Evolutionary conservation across 495 filamentous ascomycete species (phyloP), one percentile per base, ranked within the genome.

Genomic region (Annulohypoxylon maeteangense): DNA sequence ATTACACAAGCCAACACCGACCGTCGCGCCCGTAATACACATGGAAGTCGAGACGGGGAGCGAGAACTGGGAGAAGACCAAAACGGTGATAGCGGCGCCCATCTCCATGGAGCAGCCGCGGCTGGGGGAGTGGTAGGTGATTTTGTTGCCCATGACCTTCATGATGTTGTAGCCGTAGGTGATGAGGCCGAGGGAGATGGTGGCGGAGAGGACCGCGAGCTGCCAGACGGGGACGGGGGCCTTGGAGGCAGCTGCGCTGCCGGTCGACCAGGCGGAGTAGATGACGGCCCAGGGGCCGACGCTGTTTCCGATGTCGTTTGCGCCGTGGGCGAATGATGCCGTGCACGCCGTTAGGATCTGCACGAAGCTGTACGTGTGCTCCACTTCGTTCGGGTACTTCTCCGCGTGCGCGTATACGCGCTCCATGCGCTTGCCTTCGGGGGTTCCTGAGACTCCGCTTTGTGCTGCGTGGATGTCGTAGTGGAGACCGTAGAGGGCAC

Each of bases 401-500:
- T 84, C 70, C 8, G 88, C 87, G 34, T 83, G 77, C 14, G 82
- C 80, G 73, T 90, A 89, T 20, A 89, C 87, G 42, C 81, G 79
- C 75, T 85, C 75, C 86, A 90, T 90, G 62, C 90, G 88, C 54
- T 81, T 81, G 38, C 89, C 90, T 53, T 92, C 89, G 4, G 89
- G 89, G 0, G 89, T 91, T 44, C 89, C 89, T 4, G 81, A 66
- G 40, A 89, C 81, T 76, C 90, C 89, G 54, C 79, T 81, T 82
- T 92, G 90, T 14, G 90, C 85, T 34, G 83, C 82, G 83, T 92
- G 90, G 78, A 92, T 91, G 69, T 92, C 90, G 80, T 91, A 92
- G 84, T 92, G 81, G 22, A 88, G 65, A 72, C 90, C 90, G 74
- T 92, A 92, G 25, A 91, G 83, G 7, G 81, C 72, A 47, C 83